Base-by-base conservation (phyloP, 129 eudicot species). In the Artemisia tridentata region DNA sequence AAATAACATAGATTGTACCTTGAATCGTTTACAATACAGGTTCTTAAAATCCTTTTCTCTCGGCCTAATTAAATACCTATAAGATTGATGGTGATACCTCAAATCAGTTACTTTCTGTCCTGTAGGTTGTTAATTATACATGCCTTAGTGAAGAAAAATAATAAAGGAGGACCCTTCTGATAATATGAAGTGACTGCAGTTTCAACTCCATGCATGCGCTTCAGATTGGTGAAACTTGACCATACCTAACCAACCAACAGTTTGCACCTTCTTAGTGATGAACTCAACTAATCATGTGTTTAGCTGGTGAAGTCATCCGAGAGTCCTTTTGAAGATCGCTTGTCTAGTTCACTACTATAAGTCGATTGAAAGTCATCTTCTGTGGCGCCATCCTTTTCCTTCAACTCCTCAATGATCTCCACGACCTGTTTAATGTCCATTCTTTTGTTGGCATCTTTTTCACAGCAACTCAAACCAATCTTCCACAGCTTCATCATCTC, bases 381-480 rank as follows among this genome's bases (percentile, higher is more conserved):
- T 63, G 79, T 38, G 45, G 45, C 76, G 9, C 76, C 72, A 15
- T 87, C 92, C 59, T 62, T 85, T 70, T 84, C 98, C 77, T 66
- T 90, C 53, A 93, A 55, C 62, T 87, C 90, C 50, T 93, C 96
- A 70, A 93, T 82, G 85, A 43, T 85, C 76, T 80, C 86, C n/a
- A 86, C 84, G 0, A 76, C 91, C 52, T 93, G 91, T 49, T 66
- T 82, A 16, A 93, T 82, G 48, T 88, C 95, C 84, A 82, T 83
- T 47, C 99, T 82, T 73, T 74, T 81, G 50, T 77, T 91, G 10
- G 71, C 68, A 34, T 93, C 95, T 50, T 58, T 63, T 29, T 87
- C 84, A 41, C 97, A 90, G 50, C 97, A 87, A 64, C 79, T 78
- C 76, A 93, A 25, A 6, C 91, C 99, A 15, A 93, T 82, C 68